phyloP scores from a whole-genome alignment of 352 stramenopile genomes.

The Thalassiosira delicatula region DNA sequence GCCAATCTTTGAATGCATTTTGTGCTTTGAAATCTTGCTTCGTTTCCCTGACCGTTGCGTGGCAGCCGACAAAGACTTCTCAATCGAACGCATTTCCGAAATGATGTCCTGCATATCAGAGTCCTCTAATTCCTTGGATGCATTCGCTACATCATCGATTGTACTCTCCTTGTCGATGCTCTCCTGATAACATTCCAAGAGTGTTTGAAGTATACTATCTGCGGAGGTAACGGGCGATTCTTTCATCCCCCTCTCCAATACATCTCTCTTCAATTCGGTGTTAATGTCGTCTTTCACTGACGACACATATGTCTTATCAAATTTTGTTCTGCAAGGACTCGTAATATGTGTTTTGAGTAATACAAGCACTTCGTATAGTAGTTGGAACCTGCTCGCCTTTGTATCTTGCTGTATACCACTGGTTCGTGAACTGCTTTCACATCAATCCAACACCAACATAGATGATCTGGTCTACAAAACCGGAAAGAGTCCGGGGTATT shows the following conservation, averaged over 20 bases:
- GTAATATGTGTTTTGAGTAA: not conserved
- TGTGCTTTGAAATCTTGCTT: not conserved
- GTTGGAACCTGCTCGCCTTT: too few relatives aligned
- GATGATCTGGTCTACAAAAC: not conserved
- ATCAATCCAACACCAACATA: constrained; percentile 7
- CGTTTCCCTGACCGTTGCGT: too few relatives aligned
- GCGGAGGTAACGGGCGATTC: not conserved
- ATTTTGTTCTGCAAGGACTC: not conserved
- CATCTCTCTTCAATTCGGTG: not conserved
- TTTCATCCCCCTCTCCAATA: not conserved
- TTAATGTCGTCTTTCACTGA: not conserved
- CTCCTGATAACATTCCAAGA: not conserved
- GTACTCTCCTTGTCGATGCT: not conserved
- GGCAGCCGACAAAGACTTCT: too few relatives aligned
- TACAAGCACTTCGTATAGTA: not conserved
- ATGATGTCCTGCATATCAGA: too few relatives aligned
- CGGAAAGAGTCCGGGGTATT: not conserved
- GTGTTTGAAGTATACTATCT: not conserved
- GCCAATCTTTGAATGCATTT: not conserved
- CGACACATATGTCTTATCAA: not conserved
- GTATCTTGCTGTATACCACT: too few relatives aligned
- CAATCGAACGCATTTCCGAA: too few relatives aligned
- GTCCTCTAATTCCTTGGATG: too few relatives aligned
- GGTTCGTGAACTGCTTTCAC: not conserved
- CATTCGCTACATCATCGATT: too few relatives aligned